Percentiles rank a stretch among this genome's conserved stretches.
Evolutionary conservation across 208 protist species (phyloP).

Genomic region (Sergeia podlipaevii): DNA sequence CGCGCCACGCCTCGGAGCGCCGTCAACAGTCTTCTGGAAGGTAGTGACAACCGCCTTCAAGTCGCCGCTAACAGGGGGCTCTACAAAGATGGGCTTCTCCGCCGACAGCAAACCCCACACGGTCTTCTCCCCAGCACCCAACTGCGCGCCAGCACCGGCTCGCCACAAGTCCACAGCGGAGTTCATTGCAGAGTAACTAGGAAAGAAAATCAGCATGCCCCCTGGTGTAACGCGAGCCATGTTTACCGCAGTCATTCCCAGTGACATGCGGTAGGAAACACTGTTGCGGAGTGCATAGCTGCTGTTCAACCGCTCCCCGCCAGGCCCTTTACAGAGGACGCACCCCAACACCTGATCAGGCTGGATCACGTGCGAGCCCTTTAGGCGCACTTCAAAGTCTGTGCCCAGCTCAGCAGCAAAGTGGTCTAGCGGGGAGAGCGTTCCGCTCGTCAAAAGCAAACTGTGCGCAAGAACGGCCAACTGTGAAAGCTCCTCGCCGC

Average conservation of each 20-base stretch:
- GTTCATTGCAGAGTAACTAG: conserved; percentile 85
- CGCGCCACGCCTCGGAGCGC: conserved; percentile 56
- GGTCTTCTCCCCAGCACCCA: conserved; percentile 22
- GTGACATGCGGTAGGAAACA: conserved; percentile 63
- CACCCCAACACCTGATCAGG: conserved; percentile 56
- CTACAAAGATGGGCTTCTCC: conserved; percentile 85
- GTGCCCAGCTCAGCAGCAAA: conserved; percentile 91
- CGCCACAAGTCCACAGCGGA: conserved; percentile 73
- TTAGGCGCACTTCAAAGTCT: conserved; percentile 73
- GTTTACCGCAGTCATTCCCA: conserved; percentile 90
- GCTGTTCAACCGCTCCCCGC: conserved; percentile 75
- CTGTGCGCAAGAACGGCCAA: conserved; percentile 34
- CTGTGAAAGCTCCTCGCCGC: conserved; percentile 58
- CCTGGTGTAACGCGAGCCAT: conserved; percentile 86
- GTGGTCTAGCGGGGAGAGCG: conserved; percentile 93
- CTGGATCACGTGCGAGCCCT: conserved; percentile 93
- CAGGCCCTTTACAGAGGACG: conserved; percentile 65
- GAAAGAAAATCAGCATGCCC: conserved; percentile 98
- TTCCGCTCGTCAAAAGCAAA: conserved; percentile 96
- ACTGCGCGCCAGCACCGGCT: conserved; percentile 26
- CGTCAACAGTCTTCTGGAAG: conserved; percentile 75
- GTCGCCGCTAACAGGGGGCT: conserved; percentile 56
- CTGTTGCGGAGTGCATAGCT: conserved; percentile 76
- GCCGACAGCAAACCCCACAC: conserved; percentile 79
- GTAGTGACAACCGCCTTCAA: conserved; percentile 44